These are phyloP conservation scores for Fermentozyma sake DNA, from an alignment of 1,139 yeast genomes.

Conservation along the genomic window DNA sequence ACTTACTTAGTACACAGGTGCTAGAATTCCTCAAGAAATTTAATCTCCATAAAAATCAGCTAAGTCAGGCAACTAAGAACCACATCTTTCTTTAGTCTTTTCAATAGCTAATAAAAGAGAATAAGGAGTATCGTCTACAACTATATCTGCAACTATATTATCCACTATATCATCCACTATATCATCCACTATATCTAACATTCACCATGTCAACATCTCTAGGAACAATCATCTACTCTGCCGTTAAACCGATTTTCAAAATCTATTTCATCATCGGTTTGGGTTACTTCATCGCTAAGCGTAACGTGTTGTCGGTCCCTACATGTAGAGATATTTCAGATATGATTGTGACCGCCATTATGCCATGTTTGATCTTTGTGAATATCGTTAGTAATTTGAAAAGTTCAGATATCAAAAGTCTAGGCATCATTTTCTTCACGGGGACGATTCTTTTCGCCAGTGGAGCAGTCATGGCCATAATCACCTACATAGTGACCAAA, in stretches of 20 bases:
- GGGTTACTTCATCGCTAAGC: slow-evolving; percentile 65
- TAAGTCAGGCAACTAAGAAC: too few relatives aligned
- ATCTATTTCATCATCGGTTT: slow-evolving; percentile 70
- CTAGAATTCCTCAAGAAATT: too few relatives aligned
- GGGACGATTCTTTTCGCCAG: slow-evolving; percentile 41
- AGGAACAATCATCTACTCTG: slow-evolving; percentile 71
- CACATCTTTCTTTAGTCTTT: too few relatives aligned
- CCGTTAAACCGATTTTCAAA: slow-evolving; percentile 84
- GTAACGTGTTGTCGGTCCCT: slow-evolving; percentile 65
- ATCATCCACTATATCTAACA: too few relatives aligned
- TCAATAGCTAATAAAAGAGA: too few relatives aligned
- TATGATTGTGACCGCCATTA: slow-evolving; percentile 62
- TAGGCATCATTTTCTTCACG: slow-evolving; percentile 67
- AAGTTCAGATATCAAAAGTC: slow-evolving; percentile 65
- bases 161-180: too few relatives aligned
- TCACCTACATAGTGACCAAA: slow-evolving; percentile 32
- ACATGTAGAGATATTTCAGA: slow-evolving; percentile 72
- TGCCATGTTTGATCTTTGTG: slow-evolving; percentile 77
- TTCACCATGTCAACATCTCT: too few relatives aligned
- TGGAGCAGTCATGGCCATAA: slow-evolving; percentile 34
- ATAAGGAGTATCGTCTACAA: too few relatives aligned
- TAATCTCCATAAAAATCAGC: too few relatives aligned
- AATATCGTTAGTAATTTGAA: slow-evolving; percentile 69
- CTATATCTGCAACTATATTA: too few relatives aligned
- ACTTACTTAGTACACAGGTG: too few relatives aligned